Evolutionary conservation across 1,284 basidiomycete genomes (phyloP).

Genomic region (Leccinum fuscescens): DNA sequence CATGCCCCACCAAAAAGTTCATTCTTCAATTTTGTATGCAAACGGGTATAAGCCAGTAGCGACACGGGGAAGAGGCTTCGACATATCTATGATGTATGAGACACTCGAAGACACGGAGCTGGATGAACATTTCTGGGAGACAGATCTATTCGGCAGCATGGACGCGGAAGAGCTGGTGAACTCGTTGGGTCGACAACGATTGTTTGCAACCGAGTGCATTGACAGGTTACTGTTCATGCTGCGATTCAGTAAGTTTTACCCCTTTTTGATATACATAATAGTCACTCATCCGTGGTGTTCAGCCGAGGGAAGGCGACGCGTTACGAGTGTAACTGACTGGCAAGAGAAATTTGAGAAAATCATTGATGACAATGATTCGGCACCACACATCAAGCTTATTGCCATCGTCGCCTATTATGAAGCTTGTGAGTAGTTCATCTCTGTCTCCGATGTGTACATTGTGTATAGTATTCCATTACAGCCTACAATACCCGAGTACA

Average conservation of each 20-base stretch:
- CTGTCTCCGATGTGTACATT: not conserved
- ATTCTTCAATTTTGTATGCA: not conserved
- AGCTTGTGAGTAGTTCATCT: conserved; percentile 18
- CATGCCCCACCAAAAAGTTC: not conserved
- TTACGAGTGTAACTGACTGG: conserved; percentile 17
- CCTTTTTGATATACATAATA: not conserved
- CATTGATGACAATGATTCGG: conserved; percentile 6
- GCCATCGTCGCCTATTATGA: conserved; percentile 25
- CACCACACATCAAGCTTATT: conserved; percentile 20
- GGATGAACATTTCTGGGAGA: not conserved
- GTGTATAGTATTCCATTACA: not conserved
- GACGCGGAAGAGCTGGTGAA: not conserved
- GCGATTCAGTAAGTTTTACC: conserved; percentile 18
- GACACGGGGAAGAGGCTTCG: not conserved
- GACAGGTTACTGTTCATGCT: not conserved
- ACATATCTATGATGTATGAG: not conserved
- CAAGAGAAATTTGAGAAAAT: conserved; percentile 7
- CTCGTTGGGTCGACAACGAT: not conserved
- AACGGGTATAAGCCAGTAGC: not conserved
- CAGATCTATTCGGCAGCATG: not conserved
- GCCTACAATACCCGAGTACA: not conserved
- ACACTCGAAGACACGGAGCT: not conserved
- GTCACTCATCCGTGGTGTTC: not conserved
- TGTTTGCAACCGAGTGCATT: not conserved
- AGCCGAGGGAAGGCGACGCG: conserved; percentile 26